These are phyloP conservation scores for Diaporthe caulivora DNA, from an alignment of 2,329 filamentous ascomycete species.

Conservation along the genomic window DNA sequence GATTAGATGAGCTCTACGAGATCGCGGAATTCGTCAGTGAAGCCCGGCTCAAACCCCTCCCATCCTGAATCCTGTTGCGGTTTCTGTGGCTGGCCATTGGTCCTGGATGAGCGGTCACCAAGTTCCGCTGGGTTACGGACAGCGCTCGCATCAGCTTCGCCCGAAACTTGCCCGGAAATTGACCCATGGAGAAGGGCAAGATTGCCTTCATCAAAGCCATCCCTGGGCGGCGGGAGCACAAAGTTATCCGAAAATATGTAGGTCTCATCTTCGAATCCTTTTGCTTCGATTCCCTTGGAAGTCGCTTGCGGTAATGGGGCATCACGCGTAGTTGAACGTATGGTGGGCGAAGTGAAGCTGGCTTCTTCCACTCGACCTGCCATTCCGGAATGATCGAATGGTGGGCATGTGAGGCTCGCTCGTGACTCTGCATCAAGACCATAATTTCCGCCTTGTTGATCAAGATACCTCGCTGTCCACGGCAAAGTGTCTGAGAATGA, in stretches of 20 bases:
- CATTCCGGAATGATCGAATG: not conserved
- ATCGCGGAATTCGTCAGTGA: constrained; percentile 30
- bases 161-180: too few relatives aligned
- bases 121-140: not conserved
- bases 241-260: constrained; percentile 3
- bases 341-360: not conserved
- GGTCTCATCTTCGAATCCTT: not conserved
- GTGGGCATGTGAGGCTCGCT: not conserved
- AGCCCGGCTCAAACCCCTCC: constrained; percentile 34
- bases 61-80: constrained; percentile 13
- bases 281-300: not conserved
- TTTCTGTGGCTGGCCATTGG: not conserved
- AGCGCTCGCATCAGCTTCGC: not conserved
- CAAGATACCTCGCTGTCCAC: not conserved
- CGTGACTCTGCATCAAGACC: too few relatives aligned
- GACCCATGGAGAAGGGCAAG: not conserved
- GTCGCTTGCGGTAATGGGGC: not conserved
- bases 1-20: constrained; percentile 37
- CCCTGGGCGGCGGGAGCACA: not conserved
- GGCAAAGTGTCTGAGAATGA: not conserved
- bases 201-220: not conserved
- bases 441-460: not conserved
- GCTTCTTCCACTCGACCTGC: not conserved
- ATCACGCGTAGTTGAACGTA: not conserved
- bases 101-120: not conserved